Base-by-base conservation (phyloP, 2,329 filamentous ascomycete genomes). In the Aspergillus latus region DNA sequence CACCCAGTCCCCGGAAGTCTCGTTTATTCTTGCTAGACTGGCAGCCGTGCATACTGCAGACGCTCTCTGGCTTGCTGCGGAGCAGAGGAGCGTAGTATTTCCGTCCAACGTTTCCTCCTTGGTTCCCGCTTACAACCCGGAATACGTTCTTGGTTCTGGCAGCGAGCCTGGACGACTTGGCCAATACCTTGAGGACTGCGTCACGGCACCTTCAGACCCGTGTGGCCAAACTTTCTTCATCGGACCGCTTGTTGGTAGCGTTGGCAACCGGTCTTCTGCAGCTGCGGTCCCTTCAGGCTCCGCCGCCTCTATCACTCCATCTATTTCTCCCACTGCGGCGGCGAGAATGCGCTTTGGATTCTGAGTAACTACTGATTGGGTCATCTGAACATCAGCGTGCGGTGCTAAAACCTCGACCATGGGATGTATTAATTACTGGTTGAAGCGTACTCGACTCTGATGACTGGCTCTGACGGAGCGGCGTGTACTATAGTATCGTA, bases 11-110 rank as follows among this genome's bases (percentile, higher is more conserved):
- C 68, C 67, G 13, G 65, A 70, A 60, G 65, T 69, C 15, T 58
- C 68, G 4, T 70, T 70, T 62, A 58, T 70, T 9, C 36, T 69
- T 39, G 62, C 68, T 10, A 64, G 68, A 34, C 55, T 70, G 44
- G 67, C 66, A 10, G 64, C 66, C 36, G 56, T 67, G 58, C 67
- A 70, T 54, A 59, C 53, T 30, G 59, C 59, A 4, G 63, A 65
- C 21, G 57, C 65, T 10, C 57, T 61, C 34, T 63, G 62, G 36
- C 60, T 70, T 11, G 65, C 63, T 6, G 59, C 56, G 32, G 54
- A 62, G 34, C 55, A 62, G 5, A 45, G 56, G 29, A 36, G 57
- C 3, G 45, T 54, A 4, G 21, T 63, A 29, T 68, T 66, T 53
- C 59, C 54, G 10, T 34, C 56, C 10, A 70, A 64, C 51, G 52